These are phyloP conservation scores for Exidia glandulosa DNA, from an alignment of 768 basidiomycete genomes.

Conservation along the genomic window DNA sequence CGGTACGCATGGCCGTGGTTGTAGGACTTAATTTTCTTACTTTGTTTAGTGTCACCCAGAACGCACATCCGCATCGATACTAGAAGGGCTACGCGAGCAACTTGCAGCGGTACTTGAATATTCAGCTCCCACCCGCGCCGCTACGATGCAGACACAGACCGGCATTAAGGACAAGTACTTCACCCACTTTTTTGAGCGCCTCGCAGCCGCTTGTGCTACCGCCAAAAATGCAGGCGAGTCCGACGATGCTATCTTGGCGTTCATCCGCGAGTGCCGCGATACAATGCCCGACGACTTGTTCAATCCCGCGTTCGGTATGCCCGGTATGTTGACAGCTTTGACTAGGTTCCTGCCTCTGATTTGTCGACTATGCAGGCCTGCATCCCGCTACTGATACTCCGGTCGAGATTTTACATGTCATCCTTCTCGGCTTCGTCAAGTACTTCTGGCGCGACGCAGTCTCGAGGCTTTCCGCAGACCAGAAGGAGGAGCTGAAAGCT, in stretches of 20 bases:
- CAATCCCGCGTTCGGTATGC: neutral
- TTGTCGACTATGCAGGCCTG: neutral
- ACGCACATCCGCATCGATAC: neutral
- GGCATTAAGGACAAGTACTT: conserved; percentile 27
- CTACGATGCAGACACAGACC: conserved; percentile 14
- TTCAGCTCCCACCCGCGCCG: neutral
- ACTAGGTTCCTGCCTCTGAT: neutral
- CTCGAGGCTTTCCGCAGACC: neutral
- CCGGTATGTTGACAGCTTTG: neutral
- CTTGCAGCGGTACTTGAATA: neutral
- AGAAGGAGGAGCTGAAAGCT: neutral
- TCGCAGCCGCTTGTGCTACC: neutral
- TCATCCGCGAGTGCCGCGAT: neutral
- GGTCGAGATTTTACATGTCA: neutral
- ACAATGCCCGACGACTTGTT: neutral
- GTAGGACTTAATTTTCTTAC: no score
- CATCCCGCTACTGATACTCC: conserved; percentile 17
- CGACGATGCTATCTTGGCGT: neutral
- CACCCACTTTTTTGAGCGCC: conserved; percentile 14
- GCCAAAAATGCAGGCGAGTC: neutral
- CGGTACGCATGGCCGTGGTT: no score
- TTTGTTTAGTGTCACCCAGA: neutral
- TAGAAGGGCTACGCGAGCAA: neutral
- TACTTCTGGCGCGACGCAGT: conserved; percentile 35
- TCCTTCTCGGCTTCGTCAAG: conserved; percentile 36